Conservation (phyloP, 768 basidiomycete species). For the Chlorophyllum brunneum region DNA sequence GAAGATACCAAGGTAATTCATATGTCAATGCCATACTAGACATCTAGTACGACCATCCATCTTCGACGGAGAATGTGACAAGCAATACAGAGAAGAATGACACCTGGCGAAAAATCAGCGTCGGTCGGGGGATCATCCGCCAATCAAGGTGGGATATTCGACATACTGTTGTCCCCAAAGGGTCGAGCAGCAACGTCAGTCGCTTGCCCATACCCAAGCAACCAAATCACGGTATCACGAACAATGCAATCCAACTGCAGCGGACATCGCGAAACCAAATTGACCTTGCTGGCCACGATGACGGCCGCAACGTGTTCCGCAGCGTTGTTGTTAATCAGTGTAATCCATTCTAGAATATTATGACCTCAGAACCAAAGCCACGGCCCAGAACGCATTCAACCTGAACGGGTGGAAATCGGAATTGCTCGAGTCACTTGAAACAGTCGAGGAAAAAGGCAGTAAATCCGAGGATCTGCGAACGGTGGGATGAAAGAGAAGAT, state of each 20-base stretch:
- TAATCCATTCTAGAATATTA: background rate
- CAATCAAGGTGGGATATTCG: background rate
- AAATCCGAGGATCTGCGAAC: constrained; percentile 16
- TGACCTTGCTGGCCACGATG: constrained; percentile 38
- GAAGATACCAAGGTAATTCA: constrained; percentile 16
- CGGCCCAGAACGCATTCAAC: constrained; percentile 31
- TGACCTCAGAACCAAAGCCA: constrained; percentile 30
- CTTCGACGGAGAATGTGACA: constrained; percentile 41
- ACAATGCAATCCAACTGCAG: constrained; percentile 41
- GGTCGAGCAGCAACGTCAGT: constrained; percentile 35
- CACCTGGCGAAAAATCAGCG: constrained; percentile 17
- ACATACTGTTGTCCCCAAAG: constrained; percentile 35
- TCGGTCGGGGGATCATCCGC: background rate
- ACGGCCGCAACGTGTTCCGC: constrained; percentile 40
- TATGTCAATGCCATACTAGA: constrained; percentile 36
- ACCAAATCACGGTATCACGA: constrained; percentile 39
- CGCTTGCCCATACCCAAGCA: constrained; percentile 38
- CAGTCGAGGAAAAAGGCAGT: no score
- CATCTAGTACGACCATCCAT: constrained; percentile 47
- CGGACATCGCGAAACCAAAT: constrained; percentile 39
- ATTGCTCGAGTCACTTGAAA: constrained; percentile 12
- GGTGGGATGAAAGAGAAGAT: constrained; percentile 19
- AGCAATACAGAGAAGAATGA: constrained; percentile 38
- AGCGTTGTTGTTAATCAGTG: constrained; percentile 39
- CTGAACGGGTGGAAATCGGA: constrained; percentile 25